Evolutionary conservation across 176 grass and related monocot species (phyloP).

Genomic region (Eleusine coracana): DNA sequence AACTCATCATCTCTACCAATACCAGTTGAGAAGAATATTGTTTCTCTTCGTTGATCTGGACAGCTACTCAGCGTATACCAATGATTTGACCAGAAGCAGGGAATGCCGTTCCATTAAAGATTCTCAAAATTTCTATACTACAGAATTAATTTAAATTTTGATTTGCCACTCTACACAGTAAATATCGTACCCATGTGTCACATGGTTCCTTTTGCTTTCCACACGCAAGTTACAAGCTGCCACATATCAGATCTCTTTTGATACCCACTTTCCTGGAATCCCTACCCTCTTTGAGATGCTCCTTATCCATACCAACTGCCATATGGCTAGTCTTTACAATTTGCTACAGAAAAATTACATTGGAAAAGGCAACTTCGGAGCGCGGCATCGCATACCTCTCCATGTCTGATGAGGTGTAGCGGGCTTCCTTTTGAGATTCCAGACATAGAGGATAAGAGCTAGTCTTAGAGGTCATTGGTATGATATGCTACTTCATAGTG

Average conservation of each 20-base stretch:
- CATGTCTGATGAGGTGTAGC: slow-evolving; percentile 38
- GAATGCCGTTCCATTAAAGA: slow-evolving; percentile 8
- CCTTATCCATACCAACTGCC: slow-evolving; percentile 49
- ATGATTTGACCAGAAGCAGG: slow-evolving; percentile 31
- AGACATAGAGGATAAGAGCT: slow-evolving; percentile 39
- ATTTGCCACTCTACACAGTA: slow-evolving; percentile 4
- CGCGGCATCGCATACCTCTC: slow-evolving; percentile 44
- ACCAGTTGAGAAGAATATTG: neutral
- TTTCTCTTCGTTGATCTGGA: neutral
- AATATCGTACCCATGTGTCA: slow-evolving; percentile 28
- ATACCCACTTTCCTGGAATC: slow-evolving; percentile 49
- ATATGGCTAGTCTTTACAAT: slow-evolving; percentile 20
- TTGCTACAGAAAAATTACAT: neutral
- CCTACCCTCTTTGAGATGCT: slow-evolving; percentile 47
- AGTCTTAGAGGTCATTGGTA: slow-evolving; percentile 12
- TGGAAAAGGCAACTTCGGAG: slow-evolving; percentile 41
- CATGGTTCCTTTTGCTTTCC: slow-evolving; percentile 30
- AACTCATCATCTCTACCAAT: neutral
- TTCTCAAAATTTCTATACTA: slow-evolving; percentile 1
- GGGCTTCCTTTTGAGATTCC: slow-evolving; percentile 43
- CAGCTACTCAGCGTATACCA: neutral
- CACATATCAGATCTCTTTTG: slow-evolving; percentile 47
- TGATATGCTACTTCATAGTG: slow-evolving; percentile 4
- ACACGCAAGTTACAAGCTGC: slow-evolving; percentile 45
- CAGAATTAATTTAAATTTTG: neutral